Conservation (phyloP, 495 filamentous ascomycete species). For the Bacidia rubella region DNA sequence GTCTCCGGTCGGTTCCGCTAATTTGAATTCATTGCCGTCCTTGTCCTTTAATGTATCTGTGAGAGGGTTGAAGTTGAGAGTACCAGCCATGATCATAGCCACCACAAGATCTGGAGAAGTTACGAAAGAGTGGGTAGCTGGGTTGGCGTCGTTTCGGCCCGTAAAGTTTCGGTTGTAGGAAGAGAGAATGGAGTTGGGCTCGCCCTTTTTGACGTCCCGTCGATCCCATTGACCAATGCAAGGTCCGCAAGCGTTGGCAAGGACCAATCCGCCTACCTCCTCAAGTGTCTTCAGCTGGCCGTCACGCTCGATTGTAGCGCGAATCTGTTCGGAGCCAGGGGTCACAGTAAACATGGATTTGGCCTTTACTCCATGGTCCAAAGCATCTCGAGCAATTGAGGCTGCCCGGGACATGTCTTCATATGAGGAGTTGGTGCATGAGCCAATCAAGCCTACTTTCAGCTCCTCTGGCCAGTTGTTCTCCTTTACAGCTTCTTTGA, state of each 20-base stretch:
- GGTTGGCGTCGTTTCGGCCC: constrained; percentile 97
- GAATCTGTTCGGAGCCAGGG: constrained; percentile 94
- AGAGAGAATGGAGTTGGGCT: constrained; percentile 88
- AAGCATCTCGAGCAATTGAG: constrained; percentile 87
- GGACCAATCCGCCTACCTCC: constrained; percentile 90
- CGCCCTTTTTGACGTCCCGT: constrained; percentile 89
- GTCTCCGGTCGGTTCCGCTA: constrained; percentile 64
- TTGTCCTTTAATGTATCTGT: constrained; percentile 90
- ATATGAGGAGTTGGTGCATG: constrained; percentile 99
- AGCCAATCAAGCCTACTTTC: constrained; percentile 93
- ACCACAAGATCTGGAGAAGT: constrained; percentile 88
- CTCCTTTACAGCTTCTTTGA: constrained; percentile 81
- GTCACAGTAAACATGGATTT: constrained; percentile 91
- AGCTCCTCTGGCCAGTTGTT: constrained; percentile 97
- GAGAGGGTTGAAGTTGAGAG: constrained; percentile 91
- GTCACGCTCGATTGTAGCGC: constrained; percentile 87
- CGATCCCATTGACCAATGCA: constrained; percentile 88
- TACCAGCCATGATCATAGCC: constrained; percentile 79
- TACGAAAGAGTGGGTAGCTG: constrained; percentile 95
- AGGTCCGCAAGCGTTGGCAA: constrained; percentile 90
- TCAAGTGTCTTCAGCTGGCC: constrained; percentile 94
- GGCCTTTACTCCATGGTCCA: constrained; percentile 86
- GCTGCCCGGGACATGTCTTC: constrained; percentile 97
- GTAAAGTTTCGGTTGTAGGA: constrained; percentile 99
- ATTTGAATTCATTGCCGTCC: constrained; percentile 92